Conservation (phyloP, 306 rosid genomes). For the Corylus heterophylla region DNA sequence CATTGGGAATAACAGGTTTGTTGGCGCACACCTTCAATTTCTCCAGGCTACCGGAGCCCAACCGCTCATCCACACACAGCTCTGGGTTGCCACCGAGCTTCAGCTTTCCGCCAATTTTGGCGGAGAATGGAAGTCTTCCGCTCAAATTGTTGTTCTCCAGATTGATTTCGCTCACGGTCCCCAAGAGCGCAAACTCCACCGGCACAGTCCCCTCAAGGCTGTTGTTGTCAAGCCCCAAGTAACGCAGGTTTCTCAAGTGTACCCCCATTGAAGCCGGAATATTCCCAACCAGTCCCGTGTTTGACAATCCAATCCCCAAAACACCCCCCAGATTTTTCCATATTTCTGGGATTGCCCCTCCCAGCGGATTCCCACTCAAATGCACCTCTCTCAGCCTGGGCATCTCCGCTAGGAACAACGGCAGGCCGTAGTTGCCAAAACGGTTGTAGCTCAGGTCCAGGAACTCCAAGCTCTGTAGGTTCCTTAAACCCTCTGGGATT, state of each 20-base stretch:
- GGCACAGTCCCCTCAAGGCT: slow-evolving; percentile 72
- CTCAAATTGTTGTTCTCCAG: slow-evolving; percentile 79
- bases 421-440: slow-evolving; percentile 64
- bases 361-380: slow-evolving; percentile 67
- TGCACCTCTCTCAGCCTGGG: slow-evolving; percentile 57
- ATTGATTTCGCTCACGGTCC: slow-evolving; percentile 56
- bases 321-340: slow-evolving; percentile 63
- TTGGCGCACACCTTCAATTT: slow-evolving; percentile 45
- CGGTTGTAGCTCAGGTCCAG: slow-evolving; percentile 72
- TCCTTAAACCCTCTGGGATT: slow-evolving; percentile 54
- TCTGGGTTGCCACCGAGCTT: slow-evolving; percentile 64
- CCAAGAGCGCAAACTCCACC: slow-evolving; percentile 54
- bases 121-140: slow-evolving; percentile 54
- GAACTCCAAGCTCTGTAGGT: slow-evolving; percentile 48
- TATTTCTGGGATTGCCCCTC: slow-evolving; percentile 71
- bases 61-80: slow-evolving; percentile 52
- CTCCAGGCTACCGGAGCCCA: slow-evolving; percentile 16
- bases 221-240: slow-evolving; percentile 74
- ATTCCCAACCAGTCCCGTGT: slow-evolving; percentile 57
- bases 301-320: slow-evolving; percentile 59
- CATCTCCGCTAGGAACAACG: slow-evolving; percentile 51
- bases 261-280: slow-evolving; percentile 75
- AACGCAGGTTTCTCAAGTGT: slow-evolving; percentile 50
- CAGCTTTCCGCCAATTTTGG: slow-evolving; percentile 41
- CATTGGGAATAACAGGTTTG: slow-evolving; percentile 35